Evolutionary conservation across 2,329 filamentous ascomycete species (phyloP).

Genomic region (Ophiostoma pallidulum): DNA sequence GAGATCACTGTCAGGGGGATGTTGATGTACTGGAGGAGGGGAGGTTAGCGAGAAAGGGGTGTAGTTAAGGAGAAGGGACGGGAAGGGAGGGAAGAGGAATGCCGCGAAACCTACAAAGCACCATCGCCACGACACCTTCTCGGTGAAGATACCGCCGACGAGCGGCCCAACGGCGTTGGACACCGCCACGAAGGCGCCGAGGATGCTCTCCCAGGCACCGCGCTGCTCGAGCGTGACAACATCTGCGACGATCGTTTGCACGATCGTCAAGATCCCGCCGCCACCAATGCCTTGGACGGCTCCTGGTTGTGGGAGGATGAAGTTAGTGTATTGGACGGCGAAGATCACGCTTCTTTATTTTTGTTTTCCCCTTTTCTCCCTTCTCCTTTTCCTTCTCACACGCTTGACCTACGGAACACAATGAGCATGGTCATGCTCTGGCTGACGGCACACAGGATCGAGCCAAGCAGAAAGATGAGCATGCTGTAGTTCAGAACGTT

Average conservation of each 20-base stretch:
- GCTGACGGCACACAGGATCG: constrained; percentile 13
- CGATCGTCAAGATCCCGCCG: constrained; percentile 13
- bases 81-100: no score
- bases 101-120: no score
- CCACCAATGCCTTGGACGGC: constrained; percentile 13
- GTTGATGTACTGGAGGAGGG: no score
- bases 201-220: constrained; percentile 14
- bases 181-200: constrained; percentile 13
- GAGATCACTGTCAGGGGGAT: constrained; percentile 12
- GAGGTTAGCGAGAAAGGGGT: no score
- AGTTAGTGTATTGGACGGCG: not conserved
- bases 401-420: constrained; percentile 8
- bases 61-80: no score
- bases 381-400: no score
- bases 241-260: constrained; percentile 12
- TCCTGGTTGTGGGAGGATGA: no score
- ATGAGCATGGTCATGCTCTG: constrained; percentile 14
- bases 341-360: no score
- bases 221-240: constrained; percentile 15
- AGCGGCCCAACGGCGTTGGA: constrained; percentile 11
- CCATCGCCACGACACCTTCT: constrained; percentile 1
- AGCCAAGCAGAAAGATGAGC: constrained; percentile 13
- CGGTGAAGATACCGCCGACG: constrained; percentile 8
- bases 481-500: constrained; percentile 9
- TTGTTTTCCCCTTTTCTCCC: no score